Evolutionary conservation across 2,329 filamentous ascomycete species (phyloP).

Genomic region (Phaeomoniella chlamydospora): DNA sequence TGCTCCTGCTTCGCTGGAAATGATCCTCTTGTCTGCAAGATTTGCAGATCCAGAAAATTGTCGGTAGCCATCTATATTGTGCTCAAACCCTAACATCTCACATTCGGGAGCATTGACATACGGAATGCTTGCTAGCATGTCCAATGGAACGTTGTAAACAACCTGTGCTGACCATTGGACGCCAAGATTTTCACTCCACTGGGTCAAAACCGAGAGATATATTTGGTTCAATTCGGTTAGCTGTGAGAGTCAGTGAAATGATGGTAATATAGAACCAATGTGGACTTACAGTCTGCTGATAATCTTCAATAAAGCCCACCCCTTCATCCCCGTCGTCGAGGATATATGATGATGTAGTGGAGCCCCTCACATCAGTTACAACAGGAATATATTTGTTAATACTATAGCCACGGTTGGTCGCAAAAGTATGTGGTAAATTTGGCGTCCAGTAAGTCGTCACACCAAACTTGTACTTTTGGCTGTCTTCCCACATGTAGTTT

Average conservation of each 20-base stretch:
- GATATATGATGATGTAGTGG: slow-evolving; percentile 2
- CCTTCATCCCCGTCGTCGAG: not conserved
- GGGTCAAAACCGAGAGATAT: slow-evolving; percentile 16
- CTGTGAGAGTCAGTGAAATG: slow-evolving; percentile 1
- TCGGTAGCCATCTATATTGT: slow-evolving; percentile 24
- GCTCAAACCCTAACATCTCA: slow-evolving; percentile 22
- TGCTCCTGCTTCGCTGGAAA: slow-evolving; percentile 25
- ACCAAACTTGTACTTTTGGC: slow-evolving; percentile 18
- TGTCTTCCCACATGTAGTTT: slow-evolving; percentile 20
- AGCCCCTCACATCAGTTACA: slow-evolving; percentile 13
- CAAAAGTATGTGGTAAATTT: slow-evolving; percentile 15
- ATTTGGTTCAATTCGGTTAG: slow-evolving; percentile 14
- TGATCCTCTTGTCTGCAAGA: slow-evolving; percentile 20
- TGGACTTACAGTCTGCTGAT: slow-evolving; percentile 6
- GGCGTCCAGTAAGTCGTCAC: slow-evolving; percentile 23
- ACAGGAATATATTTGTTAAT: slow-evolving; percentile 19
- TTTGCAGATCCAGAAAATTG: slow-evolving; percentile 25
- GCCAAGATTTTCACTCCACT: slow-evolving; percentile 18
- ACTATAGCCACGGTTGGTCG: slow-evolving; percentile 17
- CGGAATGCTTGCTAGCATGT: slow-evolving; percentile 24
- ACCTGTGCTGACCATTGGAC: slow-evolving; percentile 24
- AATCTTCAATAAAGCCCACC: slow-evolving; percentile 11
- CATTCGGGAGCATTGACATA: slow-evolving; percentile 24
- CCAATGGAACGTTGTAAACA: slow-evolving; percentile 26
- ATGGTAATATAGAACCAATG: too few species aligned